phyloP scores from a whole-genome alignment of 2,329 filamentous ascomycete species.

The Penicillium crustosum region DNA sequence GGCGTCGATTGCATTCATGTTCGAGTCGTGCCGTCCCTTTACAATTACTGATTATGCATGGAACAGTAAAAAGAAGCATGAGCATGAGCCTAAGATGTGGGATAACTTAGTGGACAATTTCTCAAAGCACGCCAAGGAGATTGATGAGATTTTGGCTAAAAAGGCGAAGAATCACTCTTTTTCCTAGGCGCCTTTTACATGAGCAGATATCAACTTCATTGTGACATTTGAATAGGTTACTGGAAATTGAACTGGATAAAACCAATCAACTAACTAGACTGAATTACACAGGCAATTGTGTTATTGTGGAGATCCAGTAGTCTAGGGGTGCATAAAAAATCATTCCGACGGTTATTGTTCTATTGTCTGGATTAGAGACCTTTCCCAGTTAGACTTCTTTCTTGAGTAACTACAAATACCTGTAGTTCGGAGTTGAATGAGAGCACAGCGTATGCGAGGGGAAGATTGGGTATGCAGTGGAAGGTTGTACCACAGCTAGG shows the following conservation, averaged over 20 bases:
- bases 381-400: no score
- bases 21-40: slow-evolving; percentile 37
- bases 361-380: no score
- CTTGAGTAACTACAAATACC: no score
- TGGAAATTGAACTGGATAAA: background rate
- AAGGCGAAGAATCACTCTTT: slow-evolving; percentile 23
- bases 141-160: slow-evolving; percentile 47
- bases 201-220: background rate
- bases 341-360: no score
- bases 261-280: background rate
- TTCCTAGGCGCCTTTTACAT: slow-evolving; percentile 5
- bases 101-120: slow-evolving; percentile 57
- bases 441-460: no score
- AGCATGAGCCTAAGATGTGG: slow-evolving; percentile 55
- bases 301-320: background rate
- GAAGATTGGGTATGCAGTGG: background rate
- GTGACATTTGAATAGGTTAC: background rate
- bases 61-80: slow-evolving; percentile 42
- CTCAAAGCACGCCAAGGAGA: slow-evolving; percentile 47
- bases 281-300: background rate
- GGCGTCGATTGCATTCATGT: slow-evolving; percentile 39
- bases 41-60: slow-evolving; percentile 40
- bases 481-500: background rate
- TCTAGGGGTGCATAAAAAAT: no score
- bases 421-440: no score